Percentiles rank a stretch among this genome's conserved stretches.
Evolutionary conservation across 129 eudicot species (phyloP).

Genomic region (Ambrosia artemisiifolia): DNA sequence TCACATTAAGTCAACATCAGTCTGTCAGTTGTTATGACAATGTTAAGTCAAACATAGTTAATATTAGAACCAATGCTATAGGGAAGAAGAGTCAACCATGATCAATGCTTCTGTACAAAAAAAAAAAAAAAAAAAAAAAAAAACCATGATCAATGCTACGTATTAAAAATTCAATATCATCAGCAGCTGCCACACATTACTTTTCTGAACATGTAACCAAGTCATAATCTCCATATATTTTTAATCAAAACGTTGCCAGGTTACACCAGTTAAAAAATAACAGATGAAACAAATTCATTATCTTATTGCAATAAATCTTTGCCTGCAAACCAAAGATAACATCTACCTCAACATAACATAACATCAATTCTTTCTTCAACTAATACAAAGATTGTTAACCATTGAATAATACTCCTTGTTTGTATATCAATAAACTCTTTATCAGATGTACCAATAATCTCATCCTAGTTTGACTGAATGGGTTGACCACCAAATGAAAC

Average conservation of each 20-base stretch:
- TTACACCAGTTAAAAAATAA: background rate
- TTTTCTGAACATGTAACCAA: background rate
- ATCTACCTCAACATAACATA: conserved; percentile 12
- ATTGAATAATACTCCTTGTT: conserved; percentile 18
- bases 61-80: too few relatives aligned
- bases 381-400: conserved; percentile 11
- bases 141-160: background rate
- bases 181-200: background rate
- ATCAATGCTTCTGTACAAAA: too few relatives aligned
- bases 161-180: background rate
- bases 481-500: conserved; percentile 27
- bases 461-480: conserved; percentile 13
- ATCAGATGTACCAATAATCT: conserved; percentile 13
- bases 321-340: conserved; percentile 13
- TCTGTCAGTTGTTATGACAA: too few relatives aligned
- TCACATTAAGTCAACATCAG: too few relatives aligned
- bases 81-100: background rate
- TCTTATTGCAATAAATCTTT: conserved; percentile 24
- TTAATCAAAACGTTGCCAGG: background rate
- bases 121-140: too few relatives aligned
- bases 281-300: background rate
- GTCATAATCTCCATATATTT: background rate
- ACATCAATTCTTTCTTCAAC: conserved; percentile 11
- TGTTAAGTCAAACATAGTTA: too few relatives aligned
- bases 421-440: conserved; percentile 21